phyloP scores from a whole-genome alignment of 139 green algal genomes.

The Chlamydomonas urium region DNA sequence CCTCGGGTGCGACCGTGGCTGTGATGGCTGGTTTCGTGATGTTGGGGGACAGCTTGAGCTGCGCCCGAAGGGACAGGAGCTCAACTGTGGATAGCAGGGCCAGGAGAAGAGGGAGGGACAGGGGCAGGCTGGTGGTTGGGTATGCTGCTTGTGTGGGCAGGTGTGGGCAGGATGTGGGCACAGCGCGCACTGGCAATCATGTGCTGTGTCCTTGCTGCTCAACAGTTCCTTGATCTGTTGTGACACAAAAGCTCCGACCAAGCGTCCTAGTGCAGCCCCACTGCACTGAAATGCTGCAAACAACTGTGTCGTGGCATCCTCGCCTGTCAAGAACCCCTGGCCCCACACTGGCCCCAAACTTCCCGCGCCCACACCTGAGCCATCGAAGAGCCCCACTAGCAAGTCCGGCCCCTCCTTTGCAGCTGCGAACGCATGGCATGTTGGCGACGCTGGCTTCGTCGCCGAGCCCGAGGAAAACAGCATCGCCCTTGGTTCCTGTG shows the following conservation, averaged over 20 bases:
- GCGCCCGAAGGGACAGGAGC: slow-evolving; percentile 52
- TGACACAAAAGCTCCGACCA: background rate
- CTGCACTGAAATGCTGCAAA: background rate
- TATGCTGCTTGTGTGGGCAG: background rate
- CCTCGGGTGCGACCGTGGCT: slow-evolving; percentile 44
- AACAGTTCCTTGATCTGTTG: background rate
- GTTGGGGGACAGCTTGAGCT: slow-evolving; percentile 37
- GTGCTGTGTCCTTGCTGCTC: background rate
- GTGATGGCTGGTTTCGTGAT: slow-evolving; percentile 30
- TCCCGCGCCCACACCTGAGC: slow-evolving; percentile 41
- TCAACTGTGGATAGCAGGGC: slow-evolving; percentile 45
- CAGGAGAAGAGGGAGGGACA: background rate
- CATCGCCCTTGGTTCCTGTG: too few species aligned
- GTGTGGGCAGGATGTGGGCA: background rate
- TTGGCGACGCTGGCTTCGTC: slow-evolving; percentile 27
- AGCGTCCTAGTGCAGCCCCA: background rate
- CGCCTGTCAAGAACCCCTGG: too few species aligned
- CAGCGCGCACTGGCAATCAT: background rate
- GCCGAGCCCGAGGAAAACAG: background rate
- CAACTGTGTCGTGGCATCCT: background rate
- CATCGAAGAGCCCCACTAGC: slow-evolving; percentile 62
- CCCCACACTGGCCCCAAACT: background rate
- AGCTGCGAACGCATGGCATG: slow-evolving; percentile 47
- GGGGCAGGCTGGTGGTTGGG: background rate
- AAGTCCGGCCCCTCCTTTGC: slow-evolving; percentile 58